These are phyloP conservation scores for Suillus hirtellus DNA, from an alignment of 768 basidiomycete genomes.

Conservation along the genomic window DNA sequence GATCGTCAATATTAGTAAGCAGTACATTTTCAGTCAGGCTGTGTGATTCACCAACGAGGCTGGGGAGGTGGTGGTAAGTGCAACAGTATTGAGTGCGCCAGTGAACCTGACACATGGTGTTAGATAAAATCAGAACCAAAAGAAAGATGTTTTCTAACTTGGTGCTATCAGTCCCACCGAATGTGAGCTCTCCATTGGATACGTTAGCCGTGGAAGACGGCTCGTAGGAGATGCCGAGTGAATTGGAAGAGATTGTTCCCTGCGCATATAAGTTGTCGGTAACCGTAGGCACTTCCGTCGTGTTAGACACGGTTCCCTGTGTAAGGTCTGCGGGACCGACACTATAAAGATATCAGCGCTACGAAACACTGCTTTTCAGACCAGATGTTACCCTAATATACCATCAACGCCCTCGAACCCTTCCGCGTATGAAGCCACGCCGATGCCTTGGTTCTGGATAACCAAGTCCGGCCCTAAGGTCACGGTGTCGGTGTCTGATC, in stretches of 20 bases:
- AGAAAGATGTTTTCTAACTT: conserved; percentile 31
- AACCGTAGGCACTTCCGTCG: conserved; percentile 44
- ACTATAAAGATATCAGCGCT: conserved; percentile 19
- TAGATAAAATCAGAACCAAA: background rate
- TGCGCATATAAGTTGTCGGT: conserved; percentile 51
- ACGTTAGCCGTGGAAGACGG: conserved; percentile 38
- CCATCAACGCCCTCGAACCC: conserved; percentile 50
- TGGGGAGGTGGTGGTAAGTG: conserved; percentile 43
- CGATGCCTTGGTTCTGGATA: conserved; percentile 45
- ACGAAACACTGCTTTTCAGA: background rate
- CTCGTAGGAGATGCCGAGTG: conserved; percentile 49
- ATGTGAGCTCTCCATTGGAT: conserved; percentile 52
- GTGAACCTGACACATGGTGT: conserved; percentile 20
- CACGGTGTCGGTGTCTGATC: conserved; percentile 45
- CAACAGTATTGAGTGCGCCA: conserved; percentile 33
- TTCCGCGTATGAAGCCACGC: conserved; percentile 39
- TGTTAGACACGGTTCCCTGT: conserved; percentile 37
- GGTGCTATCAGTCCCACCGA: conserved; percentile 46
- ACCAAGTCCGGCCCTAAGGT: conserved; percentile 39
- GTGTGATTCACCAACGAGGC: conserved; percentile 28
- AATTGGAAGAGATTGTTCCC: conserved; percentile 45
- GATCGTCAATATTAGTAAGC: background rate
- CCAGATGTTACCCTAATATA: conserved; percentile 41
- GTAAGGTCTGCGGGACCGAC: conserved; percentile 54
- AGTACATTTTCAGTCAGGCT: background rate